phyloP scores from a whole-genome alignment of 2,329 filamentous ascomycete genomes.

The Tricladium varicosporioides region DNA sequence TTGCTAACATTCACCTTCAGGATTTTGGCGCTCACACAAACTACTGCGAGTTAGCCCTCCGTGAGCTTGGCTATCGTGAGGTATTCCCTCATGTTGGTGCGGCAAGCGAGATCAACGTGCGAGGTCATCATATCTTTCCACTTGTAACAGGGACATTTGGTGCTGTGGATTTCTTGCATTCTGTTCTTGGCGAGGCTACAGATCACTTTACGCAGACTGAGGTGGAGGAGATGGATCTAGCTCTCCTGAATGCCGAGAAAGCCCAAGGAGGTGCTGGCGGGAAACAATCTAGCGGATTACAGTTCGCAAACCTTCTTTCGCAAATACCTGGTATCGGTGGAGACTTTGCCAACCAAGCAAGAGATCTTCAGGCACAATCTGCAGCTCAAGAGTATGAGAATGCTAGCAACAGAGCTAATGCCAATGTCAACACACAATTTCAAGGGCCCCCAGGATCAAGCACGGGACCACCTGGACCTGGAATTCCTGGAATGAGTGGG shows the following conservation, averaged over 20 bases:
- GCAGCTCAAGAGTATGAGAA: constrained; percentile 64
- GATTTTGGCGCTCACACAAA: constrained; percentile 81
- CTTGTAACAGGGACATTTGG: constrained; percentile 76
- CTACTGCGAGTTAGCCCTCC: constrained; percentile 74
- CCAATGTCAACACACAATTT: constrained; percentile 22
- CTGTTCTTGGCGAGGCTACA: constrained; percentile 68
- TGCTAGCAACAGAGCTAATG: constrained; percentile 36
- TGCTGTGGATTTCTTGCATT: constrained; percentile 81
- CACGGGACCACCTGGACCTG: constrained; percentile 43
- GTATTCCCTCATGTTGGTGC: constrained; percentile 75
- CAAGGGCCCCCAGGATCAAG: constrained; percentile 32
- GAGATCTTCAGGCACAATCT: constrained; percentile 58
- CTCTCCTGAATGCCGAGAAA: constrained; percentile 66
- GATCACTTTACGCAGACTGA: constrained; percentile 85
- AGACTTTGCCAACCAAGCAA: constrained; percentile 65
- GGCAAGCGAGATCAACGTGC: constrained; percentile 62
- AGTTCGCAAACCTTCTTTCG: constrained; percentile 70
- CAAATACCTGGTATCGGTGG: constrained; percentile 71
- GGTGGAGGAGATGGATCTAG: constrained; percentile 76
- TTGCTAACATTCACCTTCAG: constrained; percentile 30
- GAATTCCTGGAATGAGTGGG: constrained; percentile 72
- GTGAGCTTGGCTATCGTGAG: constrained; percentile 65
- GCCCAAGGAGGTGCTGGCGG: constrained; percentile 37
- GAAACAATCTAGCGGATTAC: constrained; percentile 40
- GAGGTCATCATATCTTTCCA: constrained; percentile 67